Evolutionary conservation across 179 eudicot species (phyloP).

Genomic region (Corrigiola litoralis): DNA sequence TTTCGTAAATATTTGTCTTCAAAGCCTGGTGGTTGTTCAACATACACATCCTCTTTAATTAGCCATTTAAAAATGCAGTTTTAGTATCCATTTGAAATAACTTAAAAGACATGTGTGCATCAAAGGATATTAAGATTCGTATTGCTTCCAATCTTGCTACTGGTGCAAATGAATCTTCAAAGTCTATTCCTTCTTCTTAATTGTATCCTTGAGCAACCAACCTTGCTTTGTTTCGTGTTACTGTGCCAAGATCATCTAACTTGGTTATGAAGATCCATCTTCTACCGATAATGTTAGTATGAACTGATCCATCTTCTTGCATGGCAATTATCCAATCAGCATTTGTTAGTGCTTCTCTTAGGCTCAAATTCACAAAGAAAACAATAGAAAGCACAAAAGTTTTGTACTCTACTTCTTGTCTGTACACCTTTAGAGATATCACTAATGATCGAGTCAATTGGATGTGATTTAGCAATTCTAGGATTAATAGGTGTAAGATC

Average conservation of each 20-base stretch:
- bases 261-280: no score
- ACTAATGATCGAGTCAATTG: no score
- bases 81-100: no score
- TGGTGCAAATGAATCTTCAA: no score
- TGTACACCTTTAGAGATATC: not conserved
- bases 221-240: not conserved
- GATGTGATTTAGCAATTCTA: no score
- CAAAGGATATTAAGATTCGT: no score
- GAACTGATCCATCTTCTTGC: not conserved
- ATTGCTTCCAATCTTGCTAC: no score
- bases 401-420: not conserved
- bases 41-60: not conserved
- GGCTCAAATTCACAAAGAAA: not conserved
- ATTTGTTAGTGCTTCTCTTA: not conserved
- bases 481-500: no score
- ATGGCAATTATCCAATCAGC: not conserved
- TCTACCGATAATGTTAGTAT: no score
- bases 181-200: no score
- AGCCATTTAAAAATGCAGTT: no score
- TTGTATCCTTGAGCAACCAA: not conserved
- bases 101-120: no score
- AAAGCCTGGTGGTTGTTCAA: not conserved
- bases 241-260: not conserved
- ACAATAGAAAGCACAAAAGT: not conserved
- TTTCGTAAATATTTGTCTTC: not conserved